Evolutionary conservation across 768 basidiomycete species (phyloP), one percentile per base, ranked within the genome.

Genomic region (Lactarius pseudohatsudake): DNA sequence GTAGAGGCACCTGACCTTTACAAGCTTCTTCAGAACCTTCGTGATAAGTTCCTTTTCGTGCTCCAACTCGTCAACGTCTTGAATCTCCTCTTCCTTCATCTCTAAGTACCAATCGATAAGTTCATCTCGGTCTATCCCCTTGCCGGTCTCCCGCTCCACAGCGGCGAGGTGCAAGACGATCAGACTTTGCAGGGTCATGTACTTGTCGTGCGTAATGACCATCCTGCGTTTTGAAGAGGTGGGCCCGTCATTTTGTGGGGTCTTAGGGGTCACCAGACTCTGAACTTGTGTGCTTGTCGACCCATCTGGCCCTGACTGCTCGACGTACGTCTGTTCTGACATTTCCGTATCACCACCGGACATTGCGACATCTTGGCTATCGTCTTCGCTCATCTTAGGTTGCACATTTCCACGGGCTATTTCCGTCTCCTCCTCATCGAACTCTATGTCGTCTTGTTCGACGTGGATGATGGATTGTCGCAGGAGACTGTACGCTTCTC

Each of bases 401-500:
- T 73, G 78, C 4, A 74, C 77, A 34, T 78, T 76, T 36, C 72
- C 79, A 10, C 81, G 84, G 69, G 85, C 84, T 22, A 82, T 86
- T 61, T 84, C 81, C 2, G 84, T 77, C 65, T 94, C 94, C 72
- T 96, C 94, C 71, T 96, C 93, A 73, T 98, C 97, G 76, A 98
- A 92, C 75, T 97, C 94, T 73, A 99, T 89, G 72, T 98, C 96
- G 74, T 99, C 97, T 76, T 98, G 95, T 74, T 99, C 97, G 67
- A 99, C 96, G 73, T 98, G 97, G 72, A 99, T 98, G 77, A 99
- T 99, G 2, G 97, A 98, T 75, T 97, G 96, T 30, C 92, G 87
- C 15, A 99, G 81, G 22, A 99, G 88, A 53, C 87, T 88, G 78
- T 92, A 98, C 2, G 97, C 97, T 77, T 99, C 97, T 47, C 95